These are phyloP conservation scores for Solanum pennellii DNA, from an alignment of 257 asterid genomes.

Conservation along the genomic window DNA sequence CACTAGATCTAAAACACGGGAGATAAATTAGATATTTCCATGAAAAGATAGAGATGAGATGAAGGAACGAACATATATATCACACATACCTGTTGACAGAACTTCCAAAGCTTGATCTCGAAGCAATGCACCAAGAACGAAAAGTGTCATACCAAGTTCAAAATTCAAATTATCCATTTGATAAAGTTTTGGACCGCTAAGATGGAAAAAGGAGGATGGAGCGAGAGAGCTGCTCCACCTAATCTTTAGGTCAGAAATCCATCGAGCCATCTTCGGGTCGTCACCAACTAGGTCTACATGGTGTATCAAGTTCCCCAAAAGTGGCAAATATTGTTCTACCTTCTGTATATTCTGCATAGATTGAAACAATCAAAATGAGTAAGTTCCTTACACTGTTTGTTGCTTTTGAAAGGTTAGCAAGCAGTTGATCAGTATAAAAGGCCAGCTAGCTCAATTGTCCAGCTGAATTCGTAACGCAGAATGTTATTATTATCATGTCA, in stretches of 20 bases:
- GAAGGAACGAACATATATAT: not conserved
- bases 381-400: not conserved
- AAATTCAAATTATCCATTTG: constrained; percentile 26
- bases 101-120: constrained; percentile 43
- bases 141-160: constrained; percentile 52
- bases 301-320: constrained; percentile 37
- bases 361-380: not conserved
- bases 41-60: not conserved
- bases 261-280: constrained; percentile 1
- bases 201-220: constrained; percentile 20
- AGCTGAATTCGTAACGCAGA: not conserved
- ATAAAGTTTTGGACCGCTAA: constrained; percentile 26
- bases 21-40: not conserved
- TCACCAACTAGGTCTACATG: constrained; percentile 9
- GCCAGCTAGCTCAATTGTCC: not conserved
- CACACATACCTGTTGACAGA: constrained; percentile 28
- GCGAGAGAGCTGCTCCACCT: constrained; percentile 52
- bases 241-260: constrained; percentile 34
- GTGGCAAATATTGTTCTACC: constrained; percentile 54
- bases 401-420: not conserved
- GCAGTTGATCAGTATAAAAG: not conserved
- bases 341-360: constrained; percentile 46
- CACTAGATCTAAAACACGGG: constrained; percentile 36
- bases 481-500: not conserved
- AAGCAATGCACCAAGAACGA: constrained; percentile 42